These are phyloP conservation scores for Vitis rotundifolia DNA, from an alignment of 164 flowering plant species.

Conservation along the genomic window DNA sequence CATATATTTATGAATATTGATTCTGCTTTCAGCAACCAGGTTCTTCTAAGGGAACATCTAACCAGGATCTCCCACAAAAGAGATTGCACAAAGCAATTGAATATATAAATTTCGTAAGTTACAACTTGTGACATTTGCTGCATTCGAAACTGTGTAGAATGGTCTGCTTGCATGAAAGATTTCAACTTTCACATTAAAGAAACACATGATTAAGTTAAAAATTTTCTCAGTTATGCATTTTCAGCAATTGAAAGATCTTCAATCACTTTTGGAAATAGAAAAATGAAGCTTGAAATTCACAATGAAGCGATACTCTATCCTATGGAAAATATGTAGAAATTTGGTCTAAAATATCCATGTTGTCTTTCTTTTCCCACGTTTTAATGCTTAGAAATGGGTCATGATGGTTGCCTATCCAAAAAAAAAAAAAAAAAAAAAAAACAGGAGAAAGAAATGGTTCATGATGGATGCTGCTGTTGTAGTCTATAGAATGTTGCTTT, in stretches of 20 bases:
- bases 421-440: too few species aligned
- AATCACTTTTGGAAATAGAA: too few species aligned
- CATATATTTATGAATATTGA: not conserved
- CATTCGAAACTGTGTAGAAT: too few species aligned
- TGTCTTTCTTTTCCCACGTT: not conserved
- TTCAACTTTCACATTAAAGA: too few species aligned
- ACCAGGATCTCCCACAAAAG: constrained; percentile 10
- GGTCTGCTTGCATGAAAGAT: too few species aligned
- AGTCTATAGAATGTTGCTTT: too few species aligned
- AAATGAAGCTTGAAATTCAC: not conserved
- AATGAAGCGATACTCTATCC: not conserved
- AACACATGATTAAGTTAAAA: not conserved
- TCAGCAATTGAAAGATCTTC: too few species aligned
- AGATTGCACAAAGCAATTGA: constrained; percentile 4
- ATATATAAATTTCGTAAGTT: not conserved
- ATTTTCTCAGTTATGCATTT: not conserved
- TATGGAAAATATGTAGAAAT: not conserved
- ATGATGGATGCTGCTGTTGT: not conserved
- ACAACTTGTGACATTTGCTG: not conserved
- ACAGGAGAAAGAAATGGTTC: not conserved
- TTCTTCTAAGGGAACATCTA: constrained; percentile 8
- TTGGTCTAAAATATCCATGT: not conserved
- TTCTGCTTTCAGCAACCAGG: constrained; percentile 28
- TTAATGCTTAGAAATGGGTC: not conserved
- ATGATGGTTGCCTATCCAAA: not conserved